These are phyloP conservation scores for Sporothrix schenckii DNA, from an alignment of 2,329 filamentous ascomycete genomes.

Conservation along the genomic window DNA sequence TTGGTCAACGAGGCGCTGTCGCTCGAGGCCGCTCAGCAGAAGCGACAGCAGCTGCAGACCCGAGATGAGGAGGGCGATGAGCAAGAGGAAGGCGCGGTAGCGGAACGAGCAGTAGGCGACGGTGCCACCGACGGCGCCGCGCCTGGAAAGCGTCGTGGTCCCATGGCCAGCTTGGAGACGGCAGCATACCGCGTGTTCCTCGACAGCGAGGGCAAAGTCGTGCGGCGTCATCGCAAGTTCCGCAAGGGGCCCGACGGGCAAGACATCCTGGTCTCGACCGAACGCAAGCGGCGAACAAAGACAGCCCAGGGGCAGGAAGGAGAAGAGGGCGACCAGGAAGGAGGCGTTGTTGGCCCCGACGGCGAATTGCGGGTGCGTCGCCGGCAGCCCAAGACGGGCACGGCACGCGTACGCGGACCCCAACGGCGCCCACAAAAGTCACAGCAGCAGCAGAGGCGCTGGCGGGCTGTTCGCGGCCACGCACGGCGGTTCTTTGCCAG, in stretches of 20 bases:
- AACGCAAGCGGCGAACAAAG: slow-evolving; percentile 38
- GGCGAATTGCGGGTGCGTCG: neutral
- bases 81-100: slow-evolving; percentile 23
- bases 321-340: slow-evolving; percentile 21
- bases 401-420: neutral
- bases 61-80: neutral
- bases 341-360: neutral
- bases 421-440: neutral
- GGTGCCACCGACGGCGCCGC: slow-evolving; percentile 31
- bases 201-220: slow-evolving; percentile 35
- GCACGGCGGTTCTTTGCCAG: slow-evolving; percentile 37
- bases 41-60: slow-evolving; percentile 36
- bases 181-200: slow-evolving; percentile 36
- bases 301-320: neutral
- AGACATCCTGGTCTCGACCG: slow-evolving; percentile 30
- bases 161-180: slow-evolving; percentile 35
- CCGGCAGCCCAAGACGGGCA: slow-evolving; percentile 1
- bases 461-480: slow-evolving; percentile 30
- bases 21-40: slow-evolving; percentile 56
- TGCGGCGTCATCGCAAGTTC: slow-evolving; percentile 36
- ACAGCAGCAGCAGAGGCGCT: slow-evolving; percentile 24
- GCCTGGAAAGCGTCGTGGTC: slow-evolving; percentile 36
- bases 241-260: slow-evolving; percentile 27
- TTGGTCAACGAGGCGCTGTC: slow-evolving; percentile 75
- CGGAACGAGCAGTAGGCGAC: slow-evolving; percentile 31